Evolutionary conservation across 768 basidiomycete genomes (phyloP), one percentile per base, ranked within the genome.

Genomic region (Lepiota brunneoincarnata): DNA sequence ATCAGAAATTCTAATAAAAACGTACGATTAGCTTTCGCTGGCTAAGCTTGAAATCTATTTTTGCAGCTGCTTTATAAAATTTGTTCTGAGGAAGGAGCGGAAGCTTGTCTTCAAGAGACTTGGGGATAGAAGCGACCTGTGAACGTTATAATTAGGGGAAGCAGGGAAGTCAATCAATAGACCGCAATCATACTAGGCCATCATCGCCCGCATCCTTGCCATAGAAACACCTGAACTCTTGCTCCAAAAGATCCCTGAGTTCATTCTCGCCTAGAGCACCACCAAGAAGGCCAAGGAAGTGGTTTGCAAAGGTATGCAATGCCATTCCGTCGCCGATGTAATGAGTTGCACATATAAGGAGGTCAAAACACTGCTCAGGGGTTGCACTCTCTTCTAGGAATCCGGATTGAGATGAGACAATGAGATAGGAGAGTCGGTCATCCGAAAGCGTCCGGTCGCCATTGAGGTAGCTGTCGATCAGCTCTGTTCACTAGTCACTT

Each of bases 321-420:
- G 90, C 87, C 85, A 92, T 91, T 18, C 92, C 92, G 64, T 94
- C 92, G 17, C 90, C 91, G 43, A 93, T 67, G 67, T 87, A 93
- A 65, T 94, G 92, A 6, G 87, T 81, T 3, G 87, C 84, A 58
- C 85, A 86, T 44, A 94, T 78, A 57, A 90, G 71, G 50, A 92
- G 68, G 62, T 92, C 81, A 61, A 76, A 84, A 49, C 79, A 28
- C 50, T 66, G 43, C 51, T 60, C 62, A 11, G 26, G 49, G 26
- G 58, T 23, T 26, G 46, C 36, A 24, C 42, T 31, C n/a, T 12
- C 35, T 49, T 36, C 57, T 57, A 53, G 17, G 10, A 26, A 38
- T 9, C 14, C 14, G 11, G 45, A 36, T 14, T 17, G 39, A 23
- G 64, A 47, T 6, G 67, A 64, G n/a, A 87, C 59, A 37, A 88